Evolutionary conservation across 805 yeast species (phyloP), one percentile per base, ranked within the genome.

Genomic region (Metschnikowia amazonensis): DNA sequence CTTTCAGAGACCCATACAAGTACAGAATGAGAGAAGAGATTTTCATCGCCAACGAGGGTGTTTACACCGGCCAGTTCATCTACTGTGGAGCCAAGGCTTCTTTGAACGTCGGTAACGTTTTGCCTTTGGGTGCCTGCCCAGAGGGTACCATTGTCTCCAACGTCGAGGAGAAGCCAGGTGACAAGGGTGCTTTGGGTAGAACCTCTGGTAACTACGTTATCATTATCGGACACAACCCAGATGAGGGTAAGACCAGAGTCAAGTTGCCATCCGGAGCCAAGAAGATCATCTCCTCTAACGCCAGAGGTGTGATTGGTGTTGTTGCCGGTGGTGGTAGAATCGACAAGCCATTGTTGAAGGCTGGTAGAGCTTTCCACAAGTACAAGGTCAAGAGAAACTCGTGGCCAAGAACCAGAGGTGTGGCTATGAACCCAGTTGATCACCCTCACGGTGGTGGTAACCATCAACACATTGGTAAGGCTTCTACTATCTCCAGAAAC

Each of bases 401-500:
- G 62, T 94, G 98, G 98, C 99, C 99, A 80, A 90, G 89, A 87
- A 94, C 98, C 72, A 89, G 98, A 83, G 99, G 98, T 92, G 98
- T 92, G 74, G 99, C 99, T 75, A 92, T 94, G 99, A 92, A 92
- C 82, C 98, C 98, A 77, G 99, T 92, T 76, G 99, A 92, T 76
- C 99, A 92, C 83, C 99, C 99, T 76, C 99, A 92, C 78, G 99
- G 99, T 88, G 98, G 99, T 92, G 99, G 99, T 92, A 90, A 90
- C 96, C 98, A 92, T 80, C 98, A 92, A 83, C 98, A 92, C 78
- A 39, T 39, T 39, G 98, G 98, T 89, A 92, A 92, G 84, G 97
- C 98, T 70, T 92, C 98, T 67, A 92, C 98, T 70, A 92, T 92
- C 69, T 85, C 96, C 65, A 89, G 98, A 86, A 96, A 96, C 77